Percentiles rank a stretch among this genome's conserved stretches.
These are phyloP conservation scores for Sphagnum tenellum DNA, from an alignment of 225 moss, liverwort and hornwort genomes.

Conservation along the genomic window DNA sequence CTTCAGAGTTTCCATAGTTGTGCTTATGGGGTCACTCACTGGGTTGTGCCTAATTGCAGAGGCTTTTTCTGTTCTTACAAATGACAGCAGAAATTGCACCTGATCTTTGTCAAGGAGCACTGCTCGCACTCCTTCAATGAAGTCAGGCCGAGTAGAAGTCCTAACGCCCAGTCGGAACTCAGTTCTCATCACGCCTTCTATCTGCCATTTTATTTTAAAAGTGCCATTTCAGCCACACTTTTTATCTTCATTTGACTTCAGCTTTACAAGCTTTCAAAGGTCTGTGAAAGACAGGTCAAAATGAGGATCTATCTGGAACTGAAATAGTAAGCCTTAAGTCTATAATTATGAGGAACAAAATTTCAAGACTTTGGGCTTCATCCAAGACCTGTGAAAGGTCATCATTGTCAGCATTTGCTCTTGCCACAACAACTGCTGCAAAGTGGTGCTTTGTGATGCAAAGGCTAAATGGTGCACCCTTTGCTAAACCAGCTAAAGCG, in stretches of 20 bases:
- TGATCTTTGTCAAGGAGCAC: slow-evolving; percentile 91
- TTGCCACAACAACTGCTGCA: slow-evolving; percentile 54
- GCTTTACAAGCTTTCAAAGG: no score
- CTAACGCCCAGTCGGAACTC: slow-evolving; percentile 74
- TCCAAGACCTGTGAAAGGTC: slow-evolving; percentile 49
- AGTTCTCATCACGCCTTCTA: slow-evolving; percentile 86
- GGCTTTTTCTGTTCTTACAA: no score
- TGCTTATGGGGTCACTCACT: not conserved
- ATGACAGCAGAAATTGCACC: slow-evolving; percentile 18
- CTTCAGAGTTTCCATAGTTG: not conserved
- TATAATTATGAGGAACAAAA: no score
- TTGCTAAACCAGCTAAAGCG: slow-evolving; percentile 58
- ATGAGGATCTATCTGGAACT: no score
- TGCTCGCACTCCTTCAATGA: slow-evolving; percentile 83
- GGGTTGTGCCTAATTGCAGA: not conserved
- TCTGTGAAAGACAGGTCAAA: no score
- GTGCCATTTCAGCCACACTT: no score
- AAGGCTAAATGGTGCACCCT: slow-evolving; percentile 76
- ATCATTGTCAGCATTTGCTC: slow-evolving; percentile 33
- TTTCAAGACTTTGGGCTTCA: no score
- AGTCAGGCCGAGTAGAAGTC: slow-evolving; percentile 60
- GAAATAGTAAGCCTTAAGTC: no score
- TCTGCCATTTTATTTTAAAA: slow-evolving; percentile 16
- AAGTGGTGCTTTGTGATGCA: slow-evolving; percentile 68
- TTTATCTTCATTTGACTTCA: no score